Evolutionary conservation across 306 rosid genomes (phyloP).

Genomic region (Leucaena leucocephala): DNA sequence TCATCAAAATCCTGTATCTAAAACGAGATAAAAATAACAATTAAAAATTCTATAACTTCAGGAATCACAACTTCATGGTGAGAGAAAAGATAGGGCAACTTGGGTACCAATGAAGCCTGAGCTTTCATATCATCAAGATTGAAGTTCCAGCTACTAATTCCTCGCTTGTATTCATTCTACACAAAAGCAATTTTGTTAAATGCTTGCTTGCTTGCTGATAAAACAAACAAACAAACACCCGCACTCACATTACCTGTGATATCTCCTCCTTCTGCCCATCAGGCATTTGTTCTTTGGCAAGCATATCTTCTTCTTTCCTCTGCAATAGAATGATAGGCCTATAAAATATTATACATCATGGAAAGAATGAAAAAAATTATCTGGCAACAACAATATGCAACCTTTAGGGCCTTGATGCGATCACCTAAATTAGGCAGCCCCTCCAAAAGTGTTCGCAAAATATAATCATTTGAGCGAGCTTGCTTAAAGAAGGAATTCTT

Average conservation of each 20-base stretch:
- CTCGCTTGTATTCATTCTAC: slow-evolving; percentile 91
- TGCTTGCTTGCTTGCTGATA: slow-evolving; percentile 10
- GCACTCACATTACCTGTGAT: slow-evolving; percentile 67
- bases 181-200: slow-evolving; percentile 25
- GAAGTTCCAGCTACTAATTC: slow-evolving; percentile 94
- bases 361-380: neutral
- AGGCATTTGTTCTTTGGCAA: slow-evolving; percentile 83
- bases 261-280: slow-evolving; percentile 92
- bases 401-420: slow-evolving; percentile 87
- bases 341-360: slow-evolving; percentile 21
- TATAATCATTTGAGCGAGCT: slow-evolving; percentile 87
- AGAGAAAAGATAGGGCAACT: slow-evolving; percentile 33
- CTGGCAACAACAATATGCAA: slow-evolving; percentile 40
- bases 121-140: slow-evolving; percentile 87
- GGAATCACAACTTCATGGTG: slow-evolving; percentile 5
- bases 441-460: slow-evolving; percentile 65
- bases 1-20: slow-evolving; percentile 85
- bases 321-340: slow-evolving; percentile 28
- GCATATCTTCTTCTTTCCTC: slow-evolving; percentile 97
- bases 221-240: neutral
- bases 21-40: slow-evolving; percentile 32
- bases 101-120: slow-evolving; percentile 83
- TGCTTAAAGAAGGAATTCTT: slow-evolving; percentile 85
- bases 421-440: slow-evolving; percentile 94
- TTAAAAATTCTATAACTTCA: slow-evolving; percentile 30